phyloP scores from a whole-genome alignment of 768 basidiomycete genomes.

The Russula abietina region DNA sequence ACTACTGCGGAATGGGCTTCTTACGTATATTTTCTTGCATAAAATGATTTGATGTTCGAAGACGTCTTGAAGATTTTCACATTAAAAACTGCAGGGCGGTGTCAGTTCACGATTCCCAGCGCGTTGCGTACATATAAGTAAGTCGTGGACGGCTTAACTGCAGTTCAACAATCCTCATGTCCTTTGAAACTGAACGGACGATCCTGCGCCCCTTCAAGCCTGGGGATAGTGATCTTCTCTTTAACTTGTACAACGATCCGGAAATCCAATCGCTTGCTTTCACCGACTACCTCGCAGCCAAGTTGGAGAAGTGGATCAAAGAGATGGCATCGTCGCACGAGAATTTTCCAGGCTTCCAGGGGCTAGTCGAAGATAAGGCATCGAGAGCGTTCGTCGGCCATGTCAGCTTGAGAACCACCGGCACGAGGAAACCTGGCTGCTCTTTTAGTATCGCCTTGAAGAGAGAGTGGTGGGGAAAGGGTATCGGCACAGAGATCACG shows the following conservation, averaged over 20 bases:
- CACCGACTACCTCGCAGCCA: slow-evolving; percentile 10
- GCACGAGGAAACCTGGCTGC: neutral
- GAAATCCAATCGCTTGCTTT: slow-evolving; percentile 19
- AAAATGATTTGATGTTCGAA: neutral
- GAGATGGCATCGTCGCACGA: neutral
- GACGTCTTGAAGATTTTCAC: neutral
- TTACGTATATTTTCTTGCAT: neutral
- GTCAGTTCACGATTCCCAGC: neutral
- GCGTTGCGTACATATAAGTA: neutral
- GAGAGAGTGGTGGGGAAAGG: slow-evolving; percentile 20
- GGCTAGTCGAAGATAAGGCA: slow-evolving; percentile 18
- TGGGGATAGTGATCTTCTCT: slow-evolving; percentile 12
- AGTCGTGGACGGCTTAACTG: slow-evolving; percentile 23
- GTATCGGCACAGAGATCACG: slow-evolving; percentile 20
- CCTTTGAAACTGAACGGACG: slow-evolving; percentile 9
- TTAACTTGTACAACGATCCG: slow-evolving; percentile 13
- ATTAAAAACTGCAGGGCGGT: neutral
- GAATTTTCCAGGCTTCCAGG: slow-evolving; percentile 3
- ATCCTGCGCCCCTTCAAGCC: slow-evolving; percentile 11
- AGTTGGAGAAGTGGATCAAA: slow-evolving; percentile 10
- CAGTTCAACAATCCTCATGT: slow-evolving; percentile 1
- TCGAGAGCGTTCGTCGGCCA: slow-evolving; percentile 18
- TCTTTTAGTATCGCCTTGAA: slow-evolving; percentile 13
- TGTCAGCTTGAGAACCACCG: slow-evolving; percentile 4
- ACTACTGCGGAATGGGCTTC: neutral